These are phyloP conservation scores for Verticillium klebahnii DNA, from an alignment of 2,329 filamentous ascomycete species.

Conservation along the genomic window DNA sequence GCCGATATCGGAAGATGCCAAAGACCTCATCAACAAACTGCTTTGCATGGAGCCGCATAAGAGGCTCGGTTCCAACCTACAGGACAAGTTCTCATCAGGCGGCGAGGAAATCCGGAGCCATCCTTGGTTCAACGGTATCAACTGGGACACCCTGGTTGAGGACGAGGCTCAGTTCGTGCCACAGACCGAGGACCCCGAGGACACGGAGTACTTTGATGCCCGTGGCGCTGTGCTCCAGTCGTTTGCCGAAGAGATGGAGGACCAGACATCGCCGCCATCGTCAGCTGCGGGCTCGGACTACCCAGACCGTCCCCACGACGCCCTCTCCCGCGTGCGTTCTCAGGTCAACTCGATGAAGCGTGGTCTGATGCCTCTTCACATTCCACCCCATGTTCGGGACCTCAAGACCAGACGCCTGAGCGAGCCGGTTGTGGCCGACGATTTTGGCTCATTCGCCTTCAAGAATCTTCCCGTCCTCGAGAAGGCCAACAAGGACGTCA, in stretches of 20 bases:
- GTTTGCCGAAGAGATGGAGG: conserved; percentile 92
- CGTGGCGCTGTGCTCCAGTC: conserved; percentile 87
- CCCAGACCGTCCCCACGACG: conserved; percentile 87
- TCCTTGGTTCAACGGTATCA: conserved; percentile 80
- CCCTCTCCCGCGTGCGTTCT: conserved; percentile 80
- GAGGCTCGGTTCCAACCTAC: conserved; percentile 78
- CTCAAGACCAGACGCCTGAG: conserved; percentile 81
- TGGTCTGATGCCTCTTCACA: conserved; percentile 90
- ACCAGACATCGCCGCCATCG: conserved; percentile 72
- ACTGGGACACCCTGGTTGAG: conserved; percentile 88
- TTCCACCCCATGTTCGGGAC: conserved; percentile 93
- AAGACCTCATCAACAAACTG: conserved; percentile 89
- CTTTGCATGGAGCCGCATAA: conserved; percentile 79
- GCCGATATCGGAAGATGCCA: conserved; percentile 74
- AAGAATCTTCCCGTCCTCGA: conserved; percentile 96
- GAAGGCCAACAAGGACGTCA: conserved; percentile 98
- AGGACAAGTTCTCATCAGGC: conserved; percentile 77
- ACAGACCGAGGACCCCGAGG: conserved; percentile 86
- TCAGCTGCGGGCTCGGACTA: conserved; percentile 71
- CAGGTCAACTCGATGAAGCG: conserved; percentile 87
- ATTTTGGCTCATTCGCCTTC: conserved; percentile 95
- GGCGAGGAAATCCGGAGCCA: conserved; percentile 89
- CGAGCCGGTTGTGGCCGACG: conserved; percentile 82
- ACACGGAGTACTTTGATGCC: conserved; percentile 96
- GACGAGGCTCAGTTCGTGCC: conserved; percentile 96